phyloP scores from a whole-genome alignment of 192 early-diverging fungal species.

The Mycoemilia scoparia region DNA sequence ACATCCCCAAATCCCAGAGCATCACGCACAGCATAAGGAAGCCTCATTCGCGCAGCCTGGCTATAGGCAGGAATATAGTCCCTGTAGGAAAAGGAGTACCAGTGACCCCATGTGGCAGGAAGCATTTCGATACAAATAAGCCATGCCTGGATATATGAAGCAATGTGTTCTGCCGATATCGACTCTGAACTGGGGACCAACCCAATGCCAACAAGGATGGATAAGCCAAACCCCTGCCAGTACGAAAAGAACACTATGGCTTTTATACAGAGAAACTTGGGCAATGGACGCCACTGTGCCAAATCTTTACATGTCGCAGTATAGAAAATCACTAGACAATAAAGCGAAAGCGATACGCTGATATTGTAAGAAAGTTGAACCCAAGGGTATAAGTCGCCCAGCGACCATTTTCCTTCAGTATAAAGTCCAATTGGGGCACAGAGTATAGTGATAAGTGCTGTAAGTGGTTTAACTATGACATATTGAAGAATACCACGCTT shows the following conservation, averaged over 20 bases:
- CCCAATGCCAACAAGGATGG: conserved; percentile 58
- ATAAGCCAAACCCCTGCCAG: conserved; percentile 76
- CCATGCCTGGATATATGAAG: conserved; percentile 73
- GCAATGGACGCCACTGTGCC: conserved; percentile 60
- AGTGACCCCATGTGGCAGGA: conserved; percentile 58
- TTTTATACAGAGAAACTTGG: conserved; percentile 90
- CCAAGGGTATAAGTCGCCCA: conserved; percentile 59
- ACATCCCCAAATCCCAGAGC: conserved; percentile 71
- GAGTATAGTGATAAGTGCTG: conserved; percentile 62
- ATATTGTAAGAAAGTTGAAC: conserved; percentile 70
- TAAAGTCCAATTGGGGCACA: conserved; percentile 54
- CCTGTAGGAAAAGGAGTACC: conserved; percentile 67
- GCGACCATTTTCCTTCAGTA: conserved; percentile 59
- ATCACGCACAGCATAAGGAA: conserved; percentile 63
- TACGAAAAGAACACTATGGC: conserved; percentile 87
- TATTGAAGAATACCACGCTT: conserved; percentile 89
- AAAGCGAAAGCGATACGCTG: conserved; percentile 68
- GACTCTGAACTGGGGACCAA: conserved; percentile 49
- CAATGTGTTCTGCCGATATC: conserved; percentile 39
- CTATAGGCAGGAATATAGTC: conserved; percentile 50
- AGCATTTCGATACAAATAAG: conserved; percentile 87
- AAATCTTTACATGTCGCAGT: conserved; percentile 58
- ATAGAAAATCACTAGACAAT: conserved; percentile 78
- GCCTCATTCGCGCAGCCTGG: conserved; percentile 52
- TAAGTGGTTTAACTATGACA: conserved; percentile 68